phyloP scores from a whole-genome alignment of 2,329 filamentous ascomycete genomes.

The Pseudocercospora fijiensis region DNA sequence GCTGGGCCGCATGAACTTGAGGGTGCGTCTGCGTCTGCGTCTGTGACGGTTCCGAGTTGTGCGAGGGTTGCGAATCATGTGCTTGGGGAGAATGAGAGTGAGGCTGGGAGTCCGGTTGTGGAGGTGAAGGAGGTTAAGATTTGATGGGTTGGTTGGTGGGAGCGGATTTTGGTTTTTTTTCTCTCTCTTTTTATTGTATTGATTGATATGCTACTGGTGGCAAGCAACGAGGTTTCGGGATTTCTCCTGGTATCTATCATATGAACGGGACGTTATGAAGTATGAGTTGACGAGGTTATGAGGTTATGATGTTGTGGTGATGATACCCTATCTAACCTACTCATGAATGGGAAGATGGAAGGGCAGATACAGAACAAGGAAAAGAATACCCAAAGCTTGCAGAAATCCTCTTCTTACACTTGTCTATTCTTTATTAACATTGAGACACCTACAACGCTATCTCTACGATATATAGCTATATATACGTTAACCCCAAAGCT shows the following conservation, averaged over 20 bases:
- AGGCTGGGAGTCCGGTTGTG: neutral
- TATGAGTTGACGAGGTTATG: neutral
- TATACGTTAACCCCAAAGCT: too few species aligned
- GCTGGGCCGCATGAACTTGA: neutral
- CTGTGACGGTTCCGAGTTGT: neutral
- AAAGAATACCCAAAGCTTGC: neutral
- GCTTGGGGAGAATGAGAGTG: neutral
- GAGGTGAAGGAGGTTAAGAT: conserved; percentile 7
- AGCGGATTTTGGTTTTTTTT: too few species aligned
- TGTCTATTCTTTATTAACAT: too few species aligned
- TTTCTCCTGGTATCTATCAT: too few species aligned
- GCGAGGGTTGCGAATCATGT: neutral
- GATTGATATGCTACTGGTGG: too few species aligned
- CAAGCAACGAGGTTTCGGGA: too few species aligned
- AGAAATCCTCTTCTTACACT: too few species aligned
- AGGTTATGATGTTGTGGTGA: neutral
- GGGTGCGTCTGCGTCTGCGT: neutral
- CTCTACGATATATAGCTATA: too few species aligned
- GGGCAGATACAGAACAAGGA: neutral
- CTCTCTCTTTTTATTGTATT: too few species aligned
- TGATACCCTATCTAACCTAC: neutral
- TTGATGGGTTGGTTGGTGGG: neutral
- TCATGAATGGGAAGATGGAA: neutral
- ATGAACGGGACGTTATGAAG: neutral
- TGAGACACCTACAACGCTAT: too few species aligned